A percentile compares a stretch with the other conserved stretches of the same genome.
Conservation (phyloP, 768 basidiomycete species). For the Dioszegia hungarica region DNA sequence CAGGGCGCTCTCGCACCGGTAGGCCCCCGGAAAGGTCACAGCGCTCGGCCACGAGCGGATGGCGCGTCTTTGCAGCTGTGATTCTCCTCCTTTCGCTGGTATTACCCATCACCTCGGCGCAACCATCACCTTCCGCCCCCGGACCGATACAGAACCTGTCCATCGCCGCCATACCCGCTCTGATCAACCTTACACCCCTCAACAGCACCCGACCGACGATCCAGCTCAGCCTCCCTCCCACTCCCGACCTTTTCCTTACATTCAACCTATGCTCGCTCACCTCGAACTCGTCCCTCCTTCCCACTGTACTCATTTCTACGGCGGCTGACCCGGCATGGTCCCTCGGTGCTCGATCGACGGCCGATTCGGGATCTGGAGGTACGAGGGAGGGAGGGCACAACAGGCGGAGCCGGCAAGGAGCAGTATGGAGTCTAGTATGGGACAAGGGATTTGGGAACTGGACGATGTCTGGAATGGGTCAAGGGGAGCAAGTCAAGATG, state of each 20-base stretch:
- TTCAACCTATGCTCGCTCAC: conserved; percentile 42
- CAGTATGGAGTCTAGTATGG: conserved; percentile 25
- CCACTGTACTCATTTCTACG: conserved; percentile 25
- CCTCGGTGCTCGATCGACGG: conserved; percentile 6
- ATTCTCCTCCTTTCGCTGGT: not conserved
- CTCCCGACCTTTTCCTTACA: conserved; percentile 28
- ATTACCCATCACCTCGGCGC: not conserved
- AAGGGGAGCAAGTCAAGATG: conserved; percentile 9
- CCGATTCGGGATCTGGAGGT: conserved; percentile 26
- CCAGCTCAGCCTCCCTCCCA: conserved; percentile 20
- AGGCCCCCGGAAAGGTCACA: too few relatives aligned
- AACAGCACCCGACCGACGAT: conserved; percentile 18
- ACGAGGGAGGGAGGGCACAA: conserved; percentile 14
- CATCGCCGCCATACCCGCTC: conserved; percentile 13
- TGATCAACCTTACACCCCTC: conserved; percentile 21
- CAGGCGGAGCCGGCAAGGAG: conserved; percentile 9
- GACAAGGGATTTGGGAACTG: conserved; percentile 46
- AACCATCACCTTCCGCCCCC: not conserved
- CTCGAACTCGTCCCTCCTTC: conserved; percentile 24
- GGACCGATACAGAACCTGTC: conserved; percentile 6
- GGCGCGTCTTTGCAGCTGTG: not conserved
- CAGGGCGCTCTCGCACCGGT: too few relatives aligned
- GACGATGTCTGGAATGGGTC: conserved; percentile 16
- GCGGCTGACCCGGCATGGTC: conserved; percentile 9
- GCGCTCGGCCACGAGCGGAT: not conserved